Base-by-base conservation (phyloP, 345 rosid genomes). In the Salix exigua region DNA sequence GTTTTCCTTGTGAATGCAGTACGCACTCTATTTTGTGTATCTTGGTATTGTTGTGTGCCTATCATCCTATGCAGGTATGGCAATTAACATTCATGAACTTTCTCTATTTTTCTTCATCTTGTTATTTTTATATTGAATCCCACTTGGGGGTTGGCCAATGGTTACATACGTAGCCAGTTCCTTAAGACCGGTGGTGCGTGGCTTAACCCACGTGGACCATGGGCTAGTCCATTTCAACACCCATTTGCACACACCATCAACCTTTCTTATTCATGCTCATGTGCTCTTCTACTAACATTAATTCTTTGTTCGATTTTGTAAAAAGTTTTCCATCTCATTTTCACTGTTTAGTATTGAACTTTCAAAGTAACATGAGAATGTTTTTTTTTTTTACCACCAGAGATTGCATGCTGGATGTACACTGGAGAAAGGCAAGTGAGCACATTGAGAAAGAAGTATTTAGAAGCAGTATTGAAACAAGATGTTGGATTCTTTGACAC, bases 351-450 rank as follows among this genome's bases (percentile, higher is more conserved):
- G 19, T 9, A 25, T n/a, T 7, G 48, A 31, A 8, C n/a, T 11
- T 60, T 48, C 21, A 55, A 55, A 55, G 62, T 18, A 55, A 55
- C 21, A 19, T 6, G 18, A 62, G 70, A 63, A 5, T 26, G 7
- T 5, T 13, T 35, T 70, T 25, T 26, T 12, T 6, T 60, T 72
- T 61, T 65, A n/a, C 30, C 35, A 14, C 51, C 96, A 96, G 99
- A 96, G 87, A 93, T 93, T 79, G 91, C 94, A 71, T 96, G 99
- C 80, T 96, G 99, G 99, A 93, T 96, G 98, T 96, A 93, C 86
- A 85, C 89, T 70, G 99, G 99, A 77, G 99, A 96, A 79, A 89
- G 99, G 80, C 99, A 96, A 82, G 97, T 91, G 35, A 89, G 95
- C 73, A 87, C 97, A 19, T 80, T 96, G 85, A 89, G 99, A 79